A percentile compares a stretch with the other conserved stretches of the same genome.
Evolutionary conservation across 176 grass and related monocot genomes (phyloP).

Genomic region (Neostapfia colusana): DNA sequence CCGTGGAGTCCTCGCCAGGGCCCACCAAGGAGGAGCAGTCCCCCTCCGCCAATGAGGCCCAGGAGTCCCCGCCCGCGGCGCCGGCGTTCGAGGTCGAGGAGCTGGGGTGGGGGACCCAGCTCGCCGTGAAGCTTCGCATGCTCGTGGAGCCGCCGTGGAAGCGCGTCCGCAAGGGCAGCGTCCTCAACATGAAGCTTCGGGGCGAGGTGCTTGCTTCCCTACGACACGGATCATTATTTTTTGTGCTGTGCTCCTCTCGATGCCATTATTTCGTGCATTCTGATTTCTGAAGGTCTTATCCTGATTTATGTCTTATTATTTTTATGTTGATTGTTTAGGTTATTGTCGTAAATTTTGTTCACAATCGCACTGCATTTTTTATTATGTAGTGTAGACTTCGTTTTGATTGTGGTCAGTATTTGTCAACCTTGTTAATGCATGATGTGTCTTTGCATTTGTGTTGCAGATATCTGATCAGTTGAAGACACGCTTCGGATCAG

Average conservation of each 20-base stretch:
- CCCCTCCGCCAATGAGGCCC: slow-evolving; percentile 15
- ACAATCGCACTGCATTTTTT: neutral
- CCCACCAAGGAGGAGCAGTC: slow-evolving; percentile 48
- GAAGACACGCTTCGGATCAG: slow-evolving; percentile 66
- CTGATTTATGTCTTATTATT: neutral
- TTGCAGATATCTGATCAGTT: slow-evolving; percentile 83
- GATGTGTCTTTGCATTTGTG: neutral
- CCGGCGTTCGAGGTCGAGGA: slow-evolving; percentile 47
- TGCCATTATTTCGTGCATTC: slow-evolving; percentile 24
- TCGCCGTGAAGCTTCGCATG: slow-evolving; percentile 70
- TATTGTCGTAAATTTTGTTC: neutral
- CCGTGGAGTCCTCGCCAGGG: slow-evolving; percentile 50
- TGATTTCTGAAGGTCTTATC: slow-evolving; percentile 11
- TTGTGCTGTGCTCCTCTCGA: slow-evolving; percentile 1
- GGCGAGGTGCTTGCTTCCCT: slow-evolving; percentile 55
- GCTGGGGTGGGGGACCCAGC: slow-evolving; percentile 56
- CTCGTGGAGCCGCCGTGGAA: slow-evolving; percentile 81
- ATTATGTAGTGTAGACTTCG: slow-evolving; percentile 7
- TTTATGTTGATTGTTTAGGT: neutral
- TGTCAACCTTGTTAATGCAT: too few species aligned
- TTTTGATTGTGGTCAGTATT: too few species aligned
- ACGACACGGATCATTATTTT: neutral
- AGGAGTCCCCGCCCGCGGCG: slow-evolving; percentile 35
- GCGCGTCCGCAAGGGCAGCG: slow-evolving; percentile 75
- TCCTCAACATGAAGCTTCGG: slow-evolving; percentile 80